These are phyloP conservation scores for Cystobasidium ongulense DNA, from an alignment of 768 basidiomycete genomes.

Conservation along the genomic window DNA sequence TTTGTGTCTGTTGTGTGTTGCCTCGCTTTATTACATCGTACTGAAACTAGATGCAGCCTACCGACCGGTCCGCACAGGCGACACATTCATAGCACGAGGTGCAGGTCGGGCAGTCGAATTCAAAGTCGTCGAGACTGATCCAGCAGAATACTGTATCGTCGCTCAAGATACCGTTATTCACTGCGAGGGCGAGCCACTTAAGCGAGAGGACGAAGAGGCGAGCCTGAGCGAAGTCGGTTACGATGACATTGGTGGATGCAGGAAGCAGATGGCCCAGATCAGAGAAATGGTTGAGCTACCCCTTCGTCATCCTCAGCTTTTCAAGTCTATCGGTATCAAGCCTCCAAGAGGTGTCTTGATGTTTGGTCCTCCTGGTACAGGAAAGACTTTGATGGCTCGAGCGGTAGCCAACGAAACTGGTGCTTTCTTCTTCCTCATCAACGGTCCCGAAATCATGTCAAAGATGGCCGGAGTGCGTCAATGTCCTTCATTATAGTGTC, in stretches of 20 bases:
- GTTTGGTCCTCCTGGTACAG: conserved; percentile 97
- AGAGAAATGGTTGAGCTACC: conserved; percentile 98
- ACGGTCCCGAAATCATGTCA: conserved; percentile 99
- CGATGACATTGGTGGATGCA: conserved; percentile 97
- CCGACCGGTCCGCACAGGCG: conserved; percentile 90
- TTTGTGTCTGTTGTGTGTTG: conserved; percentile 40
- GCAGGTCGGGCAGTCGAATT: conserved; percentile 98
- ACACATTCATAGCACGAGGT: conserved; percentile 97
- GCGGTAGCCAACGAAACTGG: conserved; percentile 99
- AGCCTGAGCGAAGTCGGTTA: conserved; percentile 96
- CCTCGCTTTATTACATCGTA: neutral
- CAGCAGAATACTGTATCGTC: conserved; percentile 95
- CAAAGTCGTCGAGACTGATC: conserved; percentile 97
- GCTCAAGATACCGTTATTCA: conserved; percentile 98
- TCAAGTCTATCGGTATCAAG: conserved; percentile 99
- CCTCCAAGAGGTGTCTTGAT: conserved; percentile 97
- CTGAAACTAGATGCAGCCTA: conserved; percentile 52
- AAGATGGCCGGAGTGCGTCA: conserved; percentile 79
- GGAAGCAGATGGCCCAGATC: conserved; percentile 99
- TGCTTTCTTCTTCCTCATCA: conserved; percentile 99
- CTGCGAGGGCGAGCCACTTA: conserved; percentile 96
- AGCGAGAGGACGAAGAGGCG: conserved; percentile 95
- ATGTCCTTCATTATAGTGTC: neutral
- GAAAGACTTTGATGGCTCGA: conserved; percentile 98
- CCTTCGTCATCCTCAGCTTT: conserved; percentile 93